Conservation (phyloP, 768 basidiomycete genomes). For the Leccinum obscurum region DNA sequence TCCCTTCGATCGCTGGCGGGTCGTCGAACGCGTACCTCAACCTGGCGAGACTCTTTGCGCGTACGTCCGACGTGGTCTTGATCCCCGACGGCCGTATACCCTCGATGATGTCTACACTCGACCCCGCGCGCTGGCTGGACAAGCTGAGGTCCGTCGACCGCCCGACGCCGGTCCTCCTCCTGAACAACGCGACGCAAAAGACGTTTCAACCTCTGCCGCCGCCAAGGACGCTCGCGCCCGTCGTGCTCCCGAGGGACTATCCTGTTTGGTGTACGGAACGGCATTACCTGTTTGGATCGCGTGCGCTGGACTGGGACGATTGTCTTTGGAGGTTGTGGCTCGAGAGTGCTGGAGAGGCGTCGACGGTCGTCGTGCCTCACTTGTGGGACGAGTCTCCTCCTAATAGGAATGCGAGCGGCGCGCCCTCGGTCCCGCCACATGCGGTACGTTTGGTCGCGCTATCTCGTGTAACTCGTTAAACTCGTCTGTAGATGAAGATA, state of each 20-base stretch:
- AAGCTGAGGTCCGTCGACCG: background rate
- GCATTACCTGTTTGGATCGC: slow-evolving; percentile 45
- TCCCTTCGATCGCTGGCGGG: slow-evolving; percentile 35
- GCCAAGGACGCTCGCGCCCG: slow-evolving; percentile 44
- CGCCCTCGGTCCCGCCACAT: slow-evolving; percentile 15
- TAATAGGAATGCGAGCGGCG: slow-evolving; percentile 11
- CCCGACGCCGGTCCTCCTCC: slow-evolving; percentile 12
- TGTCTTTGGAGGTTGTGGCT: slow-evolving; percentile 68
- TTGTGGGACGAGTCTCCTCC: slow-evolving; percentile 5
- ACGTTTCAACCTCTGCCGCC: slow-evolving; percentile 35
- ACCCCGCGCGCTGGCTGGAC: slow-evolving; percentile 21
- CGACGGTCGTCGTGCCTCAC: slow-evolving; percentile 18
- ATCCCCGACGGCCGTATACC: slow-evolving; percentile 45
- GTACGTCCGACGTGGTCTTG: slow-evolving; percentile 46
- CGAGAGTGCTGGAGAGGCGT: slow-evolving; percentile 47
- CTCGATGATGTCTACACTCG: slow-evolving; percentile 16
- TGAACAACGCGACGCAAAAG: slow-evolving; percentile 31
- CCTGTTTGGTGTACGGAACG: slow-evolving; percentile 65
- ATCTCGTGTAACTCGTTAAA: background rate
- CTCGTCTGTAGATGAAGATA: slow-evolving; percentile 35
- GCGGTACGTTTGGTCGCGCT: slow-evolving; percentile 15
- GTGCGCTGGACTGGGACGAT: slow-evolving; percentile 57
- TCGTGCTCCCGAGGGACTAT: slow-evolving; percentile 44
- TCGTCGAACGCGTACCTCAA: slow-evolving; percentile 60
- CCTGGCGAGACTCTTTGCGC: slow-evolving; percentile 60